Evolutionary conservation across 2,329 filamentous ascomycete genomes (phyloP), one percentile per base, ranked within the genome.

Genomic region (Fusarium anthophilum): DNA sequence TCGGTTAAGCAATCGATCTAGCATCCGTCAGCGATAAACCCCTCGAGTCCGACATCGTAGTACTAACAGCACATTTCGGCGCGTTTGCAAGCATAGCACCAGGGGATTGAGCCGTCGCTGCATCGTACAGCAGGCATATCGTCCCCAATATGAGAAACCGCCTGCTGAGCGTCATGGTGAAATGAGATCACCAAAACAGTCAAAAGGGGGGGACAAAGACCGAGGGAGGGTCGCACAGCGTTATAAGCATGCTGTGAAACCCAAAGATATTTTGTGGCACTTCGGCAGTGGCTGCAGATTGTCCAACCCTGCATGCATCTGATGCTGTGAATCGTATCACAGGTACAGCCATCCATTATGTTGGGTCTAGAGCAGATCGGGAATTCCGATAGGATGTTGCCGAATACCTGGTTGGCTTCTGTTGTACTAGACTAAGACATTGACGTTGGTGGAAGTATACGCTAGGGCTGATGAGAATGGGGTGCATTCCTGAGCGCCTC

Each of bases 281-380:
- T n/a, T 18, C 47, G 38, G 57, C 26, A 65, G 45, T 65, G 62
- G 62, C 62, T 63, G 38, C 17, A 32, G 17, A 35, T 24, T 51
- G 20, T 32, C 5, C 3, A 22, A 28, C 7, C 24, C 24, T 39
- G 20, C 24, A 53, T 28, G 15, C 15, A 45, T 32, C 18, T 39
- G 18, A n/a, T 26, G 26, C 28, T 18, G 51, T 30, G 30, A 22
- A 26, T 12, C 15, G 8, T 47, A 24, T 28, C 17, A 24, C 17
- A 24, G 24, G 41, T 37, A n/a, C 38, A 18, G 30, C 20, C n/a
- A 17, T 6, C 10, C 17, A n/a, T 18, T n/a, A 22, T 24, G 8
- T 13, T 26, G 24, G 44, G 17, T 38, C 37, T 17, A 30, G 22
- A 50, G 37, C n/a, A 17, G 35, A 26, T 28, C 17, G 22, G 17